These are phyloP conservation scores for Cercospora janseana DNA, from an alignment of 2,329 filamentous ascomycete species.

Conservation along the genomic window DNA sequence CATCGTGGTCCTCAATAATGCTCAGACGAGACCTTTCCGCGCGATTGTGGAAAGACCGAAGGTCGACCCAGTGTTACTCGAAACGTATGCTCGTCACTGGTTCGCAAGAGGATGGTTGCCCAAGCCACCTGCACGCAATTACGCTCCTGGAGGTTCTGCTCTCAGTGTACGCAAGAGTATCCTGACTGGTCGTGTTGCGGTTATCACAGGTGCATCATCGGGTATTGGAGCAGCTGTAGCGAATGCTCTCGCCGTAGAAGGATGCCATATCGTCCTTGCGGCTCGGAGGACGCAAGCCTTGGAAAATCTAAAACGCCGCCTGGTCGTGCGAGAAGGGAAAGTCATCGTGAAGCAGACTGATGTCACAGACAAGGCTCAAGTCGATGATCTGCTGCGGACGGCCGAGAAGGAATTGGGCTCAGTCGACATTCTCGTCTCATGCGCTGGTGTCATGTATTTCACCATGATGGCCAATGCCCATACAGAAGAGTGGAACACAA, in stretches of 20 bases:
- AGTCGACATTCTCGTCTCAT: conserved; percentile 75
- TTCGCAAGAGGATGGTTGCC: conserved; percentile 76
- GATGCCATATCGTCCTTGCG: conserved; percentile 68
- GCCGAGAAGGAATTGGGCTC: conserved; percentile 64
- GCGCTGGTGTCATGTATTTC: conserved; percentile 84
- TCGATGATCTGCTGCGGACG: conserved; percentile 62
- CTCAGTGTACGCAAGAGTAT: conserved; percentile 55
- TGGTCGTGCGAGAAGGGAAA: conserved; percentile 60
- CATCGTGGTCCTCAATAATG: conserved; percentile 72
- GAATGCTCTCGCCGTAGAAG: conserved; percentile 65
- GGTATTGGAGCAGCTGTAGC: conserved; percentile 77
- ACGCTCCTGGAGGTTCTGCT: conserved; percentile 46
- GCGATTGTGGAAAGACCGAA: conserved; percentile 62
- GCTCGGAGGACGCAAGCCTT: conserved; percentile 69
- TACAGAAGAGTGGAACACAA: conserved; percentile 74
- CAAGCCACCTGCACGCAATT: conserved; percentile 56
- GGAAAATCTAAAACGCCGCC: conserved; percentile 62
- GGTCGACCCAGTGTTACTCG: conserved; percentile 67
- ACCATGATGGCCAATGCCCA: conserved; percentile 79
- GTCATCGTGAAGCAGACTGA: conserved; percentile 69
- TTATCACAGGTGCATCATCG: conserved; percentile 76
- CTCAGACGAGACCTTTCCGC: conserved; percentile 61
- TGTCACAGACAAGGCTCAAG: conserved; percentile 65
- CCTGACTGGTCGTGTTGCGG: conserved; percentile 66
- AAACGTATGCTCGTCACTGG: conserved; percentile 77